Evolutionary conservation across 768 basidiomycete species (phyloP), one percentile per base, ranked within the genome.

Genomic region (Boletus rubescentipes): DNA sequence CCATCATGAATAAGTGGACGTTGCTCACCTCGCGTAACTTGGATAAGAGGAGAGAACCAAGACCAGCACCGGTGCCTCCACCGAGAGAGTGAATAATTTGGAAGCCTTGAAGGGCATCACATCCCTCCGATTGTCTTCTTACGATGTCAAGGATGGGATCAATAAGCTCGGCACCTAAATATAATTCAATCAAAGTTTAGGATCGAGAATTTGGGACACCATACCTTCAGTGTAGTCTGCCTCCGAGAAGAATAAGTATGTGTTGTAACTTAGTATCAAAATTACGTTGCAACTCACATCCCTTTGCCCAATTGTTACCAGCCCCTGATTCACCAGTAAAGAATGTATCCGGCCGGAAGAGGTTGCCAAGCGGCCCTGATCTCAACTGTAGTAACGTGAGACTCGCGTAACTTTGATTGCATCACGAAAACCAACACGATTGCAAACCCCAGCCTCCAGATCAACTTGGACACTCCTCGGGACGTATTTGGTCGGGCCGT

Each of bases 221-320:
- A 54, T 73, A 83, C 93, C 91, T 75, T 95, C 94, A 3, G 93
- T 96, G 65, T 95, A 96, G 71, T 84, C 89, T 91, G 54, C 34
- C 61, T 52, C 61, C 30, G 59, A 49, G 45, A 45, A 53, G 46
- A 55, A 48, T 68, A 49, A 72, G 58, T 55, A 52, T 58, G 34
- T 30, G 46, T 18, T 26, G 35, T 20, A 49, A 58, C 53, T n/a
- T 23, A 49, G 39, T 38, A 52, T 18, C 32, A 52, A 23, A 23
- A 43, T n/a, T 38, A 35, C 38, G 75, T 9, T 12, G 9, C 47
- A 49, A 73, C 87, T 73, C 62, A 91, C 90, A 91, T 79, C 91
- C 92, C 74, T 97, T 96, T 15, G 93, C 93, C 90, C 92, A 97
- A 59, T 95, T 96, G 64, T 98, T 97, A 16, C 93, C 94, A 1